phyloP scores from a whole-genome alignment of 2,329 filamentous ascomycete genomes.

The Cephalotrichum gorgonifer region DNA sequence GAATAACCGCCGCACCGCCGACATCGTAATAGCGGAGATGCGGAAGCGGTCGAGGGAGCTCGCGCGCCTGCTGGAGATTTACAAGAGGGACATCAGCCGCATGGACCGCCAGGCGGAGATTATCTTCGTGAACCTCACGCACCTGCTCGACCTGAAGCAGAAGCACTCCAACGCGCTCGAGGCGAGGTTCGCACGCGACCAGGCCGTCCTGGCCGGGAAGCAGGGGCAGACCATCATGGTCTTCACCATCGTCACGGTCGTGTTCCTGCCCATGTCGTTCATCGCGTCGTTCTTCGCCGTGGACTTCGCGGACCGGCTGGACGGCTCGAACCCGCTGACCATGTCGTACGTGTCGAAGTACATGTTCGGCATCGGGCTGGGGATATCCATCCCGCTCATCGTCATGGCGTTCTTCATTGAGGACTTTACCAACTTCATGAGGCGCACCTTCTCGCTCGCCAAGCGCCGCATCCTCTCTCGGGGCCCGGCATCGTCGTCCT shows the following conservation, averaged over 20 bases:
- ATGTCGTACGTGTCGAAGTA: slow-evolving; percentile 5
- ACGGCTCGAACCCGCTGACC: slow-evolving; percentile 2
- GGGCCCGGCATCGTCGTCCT: not conserved
- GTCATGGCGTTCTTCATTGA: slow-evolving; percentile 6
- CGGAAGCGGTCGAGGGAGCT: slow-evolving; percentile 21
- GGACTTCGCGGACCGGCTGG: slow-evolving; percentile 17
- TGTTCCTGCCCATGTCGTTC: slow-evolving; percentile 31
- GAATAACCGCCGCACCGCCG: not conserved
- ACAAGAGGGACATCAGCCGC: slow-evolving; percentile 1
- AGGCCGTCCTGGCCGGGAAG: slow-evolving; percentile 25
- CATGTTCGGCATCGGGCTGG: slow-evolving; percentile 6
- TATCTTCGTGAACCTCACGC: slow-evolving; percentile 15
- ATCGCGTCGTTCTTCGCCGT: slow-evolving; percentile 27
- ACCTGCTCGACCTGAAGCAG: slow-evolving; percentile 30
- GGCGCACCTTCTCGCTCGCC: not conserved
- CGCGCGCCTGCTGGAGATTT: slow-evolving; percentile 16
- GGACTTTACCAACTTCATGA: slow-evolving; percentile 8
- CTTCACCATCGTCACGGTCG: slow-evolving; percentile 34
- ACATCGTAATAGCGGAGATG: slow-evolving; percentile 12
- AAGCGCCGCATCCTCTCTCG: not conserved
- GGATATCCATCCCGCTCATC: slow-evolving; percentile 6
- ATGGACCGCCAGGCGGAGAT: slow-evolving; percentile 4
- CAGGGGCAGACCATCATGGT: slow-evolving; percentile 33
- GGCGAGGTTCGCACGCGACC: slow-evolving; percentile 26
- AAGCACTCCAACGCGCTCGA: slow-evolving; percentile 34